A percentile compares a stretch with the other conserved stretches of the same genome.
Evolutionary conservation across 2,329 filamentous ascomycete genomes (phyloP).

Genomic region (Rhynchosporium secalis): DNA sequence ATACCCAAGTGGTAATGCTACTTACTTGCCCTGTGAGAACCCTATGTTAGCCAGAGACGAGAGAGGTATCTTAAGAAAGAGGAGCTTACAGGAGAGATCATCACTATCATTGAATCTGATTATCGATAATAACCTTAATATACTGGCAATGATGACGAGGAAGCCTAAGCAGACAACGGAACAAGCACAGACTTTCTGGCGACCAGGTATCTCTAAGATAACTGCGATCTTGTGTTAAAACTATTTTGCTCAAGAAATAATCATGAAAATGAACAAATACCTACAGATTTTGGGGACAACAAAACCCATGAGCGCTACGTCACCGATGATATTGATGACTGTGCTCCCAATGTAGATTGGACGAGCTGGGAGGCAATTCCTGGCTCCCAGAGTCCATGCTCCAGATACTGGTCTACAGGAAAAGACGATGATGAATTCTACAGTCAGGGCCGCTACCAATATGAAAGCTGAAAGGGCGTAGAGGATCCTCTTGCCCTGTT

Average conservation of each 20-base stretch:
- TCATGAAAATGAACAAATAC: not conserved
- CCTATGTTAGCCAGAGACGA: not conserved
- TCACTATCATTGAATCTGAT: not conserved
- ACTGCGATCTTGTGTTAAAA: conserved; percentile 13
- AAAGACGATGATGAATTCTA: conserved; percentile 25
- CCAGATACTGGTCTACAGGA: conserved; percentile 23
- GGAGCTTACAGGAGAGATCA: conserved; percentile 24
- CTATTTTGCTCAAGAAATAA: not conserved
- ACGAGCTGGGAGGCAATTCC: conserved; percentile 17
- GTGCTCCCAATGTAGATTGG: conserved; percentile 18
- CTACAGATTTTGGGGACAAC: conserved; percentile 27
- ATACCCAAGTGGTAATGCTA: conserved; percentile 24
- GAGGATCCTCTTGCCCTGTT: conserved; percentile 10
- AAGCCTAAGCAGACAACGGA: conserved; percentile 25
- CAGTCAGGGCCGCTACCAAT: conserved; percentile 16
- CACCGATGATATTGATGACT: conserved; percentile 23
- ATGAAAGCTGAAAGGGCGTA: conserved; percentile 14
- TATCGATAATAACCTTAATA: conserved; percentile 18
- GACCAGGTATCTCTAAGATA: conserved; percentile 22
- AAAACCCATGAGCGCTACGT: conserved; percentile 28
- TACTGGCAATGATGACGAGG: conserved; percentile 24
- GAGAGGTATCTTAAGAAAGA: not conserved
- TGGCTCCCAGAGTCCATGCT: conserved; percentile 20
- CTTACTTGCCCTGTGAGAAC: conserved; percentile 18
- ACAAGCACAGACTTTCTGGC: conserved; percentile 26